Percentiles rank a stretch among this genome's conserved stretches.
These are phyloP conservation scores for Irpex sp. DNA, from an alignment of 1,284 basidiomycete species.

Conservation along the genomic window DNA sequence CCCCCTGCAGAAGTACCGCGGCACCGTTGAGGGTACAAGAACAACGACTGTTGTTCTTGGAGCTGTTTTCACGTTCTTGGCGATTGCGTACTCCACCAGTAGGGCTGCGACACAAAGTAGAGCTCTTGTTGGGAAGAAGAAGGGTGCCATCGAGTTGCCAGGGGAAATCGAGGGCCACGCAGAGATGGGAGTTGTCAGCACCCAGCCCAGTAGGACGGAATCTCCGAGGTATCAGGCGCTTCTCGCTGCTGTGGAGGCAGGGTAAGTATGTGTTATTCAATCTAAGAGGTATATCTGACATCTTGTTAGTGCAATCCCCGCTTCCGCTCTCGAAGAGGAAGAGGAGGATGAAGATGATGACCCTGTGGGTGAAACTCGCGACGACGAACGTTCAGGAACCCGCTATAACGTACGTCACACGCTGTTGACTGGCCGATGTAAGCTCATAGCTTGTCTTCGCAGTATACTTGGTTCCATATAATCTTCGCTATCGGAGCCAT, in stretches of 20 bases:
- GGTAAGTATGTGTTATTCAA: conserved; percentile 39
- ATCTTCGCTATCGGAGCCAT: conserved; percentile 95
- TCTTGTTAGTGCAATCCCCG: conserved; percentile 74
- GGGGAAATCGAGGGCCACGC: conserved; percentile 51
- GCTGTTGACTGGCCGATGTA: not conserved
- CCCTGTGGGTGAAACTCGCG: conserved; percentile 64
- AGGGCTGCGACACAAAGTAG: conserved; percentile 94
- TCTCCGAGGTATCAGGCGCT: conserved; percentile 92
- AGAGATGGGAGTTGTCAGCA: conserved; percentile 72
- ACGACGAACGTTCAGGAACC: conserved; percentile 96
- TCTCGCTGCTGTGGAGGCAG: conserved; percentile 92
- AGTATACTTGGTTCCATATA: conserved; percentile 99
- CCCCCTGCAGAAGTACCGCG: conserved; percentile 62
- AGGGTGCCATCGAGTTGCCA: conserved; percentile 59
- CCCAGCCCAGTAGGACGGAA: conserved; percentile 84
- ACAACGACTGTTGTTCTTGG: conserved; percentile 89
- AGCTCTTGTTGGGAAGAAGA: conserved; percentile 76
- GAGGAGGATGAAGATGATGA: conserved; percentile 74
- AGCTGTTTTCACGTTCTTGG: conserved; percentile 94
- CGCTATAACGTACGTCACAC: conserved; percentile 77
- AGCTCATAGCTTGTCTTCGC: not conserved
- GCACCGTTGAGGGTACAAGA: conserved; percentile 60
- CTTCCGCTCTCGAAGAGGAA: conserved; percentile 85
- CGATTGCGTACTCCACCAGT: conserved; percentile 96
- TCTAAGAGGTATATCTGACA: not conserved